phyloP scores from a whole-genome alignment of 345 rosid species.

The Euclidium syriacum region DNA sequence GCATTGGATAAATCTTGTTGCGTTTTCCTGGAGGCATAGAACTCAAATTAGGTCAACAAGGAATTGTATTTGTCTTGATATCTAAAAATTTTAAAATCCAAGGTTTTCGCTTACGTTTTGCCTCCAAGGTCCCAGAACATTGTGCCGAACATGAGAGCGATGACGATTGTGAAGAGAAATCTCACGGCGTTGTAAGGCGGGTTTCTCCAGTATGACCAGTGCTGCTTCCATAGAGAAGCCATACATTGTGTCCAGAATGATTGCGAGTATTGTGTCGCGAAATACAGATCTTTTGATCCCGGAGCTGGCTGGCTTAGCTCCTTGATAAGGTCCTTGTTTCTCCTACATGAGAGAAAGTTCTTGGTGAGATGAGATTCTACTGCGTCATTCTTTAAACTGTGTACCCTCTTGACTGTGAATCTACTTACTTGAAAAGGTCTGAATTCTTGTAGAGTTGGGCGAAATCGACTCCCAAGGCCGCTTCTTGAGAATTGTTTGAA shows the following conservation, averaged over 20 bases:
- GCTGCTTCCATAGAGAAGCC: slow-evolving; percentile 79
- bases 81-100: not conserved
- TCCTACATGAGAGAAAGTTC: slow-evolving; percentile 32
- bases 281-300: slow-evolving; percentile 52
- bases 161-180: slow-evolving; percentile 50
- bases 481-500: slow-evolving; percentile 51
- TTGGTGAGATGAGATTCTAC: not conserved
- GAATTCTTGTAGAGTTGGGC: slow-evolving; percentile 52
- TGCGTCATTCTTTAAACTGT: not conserved
- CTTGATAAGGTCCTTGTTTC: slow-evolving; percentile 57
- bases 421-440: slow-evolving; percentile 48
- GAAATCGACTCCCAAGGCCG: slow-evolving; percentile 56
- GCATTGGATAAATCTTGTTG: slow-evolving; percentile 55
- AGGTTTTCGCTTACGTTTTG: slow-evolving; percentile 41
- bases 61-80: not conserved
- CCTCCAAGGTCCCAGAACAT: slow-evolving; percentile 71
- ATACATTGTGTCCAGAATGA: slow-evolving; percentile 46
- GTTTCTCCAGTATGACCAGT: slow-evolving; percentile 78
- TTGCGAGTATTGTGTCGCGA: slow-evolving; percentile 46
- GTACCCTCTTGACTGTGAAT: not conserved
- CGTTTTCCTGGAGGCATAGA: slow-evolving; percentile 2
- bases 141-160: slow-evolving; percentile 57
- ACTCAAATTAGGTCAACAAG: not conserved
- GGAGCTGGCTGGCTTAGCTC: slow-evolving; percentile 54
- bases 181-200: slow-evolving; percentile 63